A percentile compares a stretch with the other conserved stretches of the same genome.
phyloP scores from a whole-genome alignment of 305 asterid genomes.

The Caryopteris hybrid region DNA sequence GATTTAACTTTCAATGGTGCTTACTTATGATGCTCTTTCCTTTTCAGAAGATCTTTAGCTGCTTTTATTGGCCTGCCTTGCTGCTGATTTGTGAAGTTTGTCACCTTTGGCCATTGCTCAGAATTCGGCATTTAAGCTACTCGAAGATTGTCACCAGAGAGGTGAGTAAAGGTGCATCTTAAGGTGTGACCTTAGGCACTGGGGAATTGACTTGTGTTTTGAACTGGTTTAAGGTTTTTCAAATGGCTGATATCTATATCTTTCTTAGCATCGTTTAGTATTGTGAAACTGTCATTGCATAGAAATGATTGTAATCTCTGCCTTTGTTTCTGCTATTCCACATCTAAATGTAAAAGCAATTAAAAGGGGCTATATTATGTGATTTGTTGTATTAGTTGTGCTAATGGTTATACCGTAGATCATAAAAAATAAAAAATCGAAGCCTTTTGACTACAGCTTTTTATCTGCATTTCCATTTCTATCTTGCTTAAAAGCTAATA shows the following conservation, averaged over 20 bases:
- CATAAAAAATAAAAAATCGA: background rate
- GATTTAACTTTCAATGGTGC: background rate
- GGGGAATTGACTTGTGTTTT: background rate
- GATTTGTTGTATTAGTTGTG: background rate
- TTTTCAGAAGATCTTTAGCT: constrained; percentile 19
- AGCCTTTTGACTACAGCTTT: background rate
- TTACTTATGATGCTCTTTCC: constrained; percentile 12
- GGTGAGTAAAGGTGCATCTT: background rate
- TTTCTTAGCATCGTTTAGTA: background rate
- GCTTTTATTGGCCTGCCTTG: constrained; percentile 10
- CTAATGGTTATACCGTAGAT: background rate
- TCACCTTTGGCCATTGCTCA: background rate
- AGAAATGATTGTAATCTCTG: background rate
- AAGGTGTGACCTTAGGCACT: background rate
- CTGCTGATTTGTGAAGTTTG: constrained; percentile 13
- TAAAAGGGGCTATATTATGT: background rate
- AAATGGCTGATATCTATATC: background rate
- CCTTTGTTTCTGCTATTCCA: background rate
- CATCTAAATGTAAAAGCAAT: background rate
- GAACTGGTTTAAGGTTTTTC: constrained; percentile 1
- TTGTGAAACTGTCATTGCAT: background rate
- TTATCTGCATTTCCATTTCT: background rate
- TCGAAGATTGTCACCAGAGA: background rate
- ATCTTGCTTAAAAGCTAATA: no score
- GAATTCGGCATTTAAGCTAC: background rate